Evolutionary conservation across 2,329 filamentous ascomycete genomes (phyloP).

Genomic region (Venturia aucupariae): DNA sequence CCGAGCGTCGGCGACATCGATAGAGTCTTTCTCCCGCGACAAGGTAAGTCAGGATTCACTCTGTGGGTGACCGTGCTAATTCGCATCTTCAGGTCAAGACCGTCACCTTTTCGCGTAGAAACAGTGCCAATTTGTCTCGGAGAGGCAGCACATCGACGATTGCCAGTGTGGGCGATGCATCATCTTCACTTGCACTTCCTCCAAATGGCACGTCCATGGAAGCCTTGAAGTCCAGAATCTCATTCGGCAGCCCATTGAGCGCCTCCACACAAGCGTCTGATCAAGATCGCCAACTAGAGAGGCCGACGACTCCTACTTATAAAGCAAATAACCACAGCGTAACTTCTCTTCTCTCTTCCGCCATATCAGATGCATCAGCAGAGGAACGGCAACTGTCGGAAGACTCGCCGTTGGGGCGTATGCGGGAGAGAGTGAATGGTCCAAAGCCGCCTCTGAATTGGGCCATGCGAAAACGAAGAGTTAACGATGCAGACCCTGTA

Average conservation of each 20-base stretch:
- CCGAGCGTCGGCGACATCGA: slow-evolving; percentile 26
- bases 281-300: not conserved
- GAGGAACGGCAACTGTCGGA: slow-evolving; percentile 16
- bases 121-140: slow-evolving; percentile 9
- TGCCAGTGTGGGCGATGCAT: not conserved
- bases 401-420: slow-evolving; percentile 28
- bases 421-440: slow-evolving; percentile 16
- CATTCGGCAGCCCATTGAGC: not conserved
- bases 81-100: slow-evolving; percentile 18
- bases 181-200: not conserved
- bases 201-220: not conserved
- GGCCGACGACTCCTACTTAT: not conserved
- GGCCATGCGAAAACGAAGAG: slow-evolving; percentile 29
- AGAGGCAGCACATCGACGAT: not conserved
- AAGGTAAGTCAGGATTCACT: slow-evolving; percentile 19
- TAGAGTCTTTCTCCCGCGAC: slow-evolving; percentile 25
- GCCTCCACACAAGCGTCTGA: not conserved
- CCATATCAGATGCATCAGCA: not conserved
- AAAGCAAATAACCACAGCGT: not conserved
- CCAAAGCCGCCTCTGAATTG: slow-evolving; percentile 34
- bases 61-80: slow-evolving; percentile 4
- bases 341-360: slow-evolving; percentile 10
- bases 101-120: slow-evolving; percentile 22
- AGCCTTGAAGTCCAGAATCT: not conserved
- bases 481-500: slow-evolving; percentile 17